Base-by-base conservation (phyloP, 176 grass and related monocot species). In the Urochloa ruziziensis region DNA sequence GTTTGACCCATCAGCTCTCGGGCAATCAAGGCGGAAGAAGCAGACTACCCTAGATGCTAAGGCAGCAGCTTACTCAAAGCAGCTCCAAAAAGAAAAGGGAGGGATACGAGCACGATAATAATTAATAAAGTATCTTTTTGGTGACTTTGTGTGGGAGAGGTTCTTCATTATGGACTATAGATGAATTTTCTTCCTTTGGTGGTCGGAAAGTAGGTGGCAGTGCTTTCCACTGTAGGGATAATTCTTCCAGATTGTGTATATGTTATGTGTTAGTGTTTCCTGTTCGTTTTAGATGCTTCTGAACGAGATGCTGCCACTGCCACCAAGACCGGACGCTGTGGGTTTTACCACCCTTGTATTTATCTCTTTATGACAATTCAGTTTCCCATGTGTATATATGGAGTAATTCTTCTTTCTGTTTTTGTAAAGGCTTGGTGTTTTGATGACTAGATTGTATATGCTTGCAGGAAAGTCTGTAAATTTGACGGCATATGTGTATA, bases 61-160 rank as follows among this genome's bases (percentile, higher is more conserved):
- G 77, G 88, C 78, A 1, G 78, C 44, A 14, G 72, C 88, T 86
- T 86, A 89, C 47, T 85, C 88, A 46, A 90, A 86, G 73, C 88
- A 90, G 43, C 35, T 90, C 29, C 75, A 84, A 47, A 84, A 84
- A 29, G 74, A 88, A 12, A 74, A 73, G 75, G 81, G 58, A 36
- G 75, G 59, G 48, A 67, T 73, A 79, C 23, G 16, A 58, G 67
- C 37, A 12, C 23, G 59, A 73, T 89, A 70, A 68, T 56, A 70
- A 70, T 66, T 39, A 6, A 11, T 35, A 18, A 70, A 70, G 2
- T 18, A 16, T 17, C 40, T 46, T 67, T 79, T 66, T 56, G n/a
- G 29, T 52, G 25, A 80, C 67, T 65, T 65, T 19, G 46, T 33
- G 27, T 10, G 6, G 14, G 21, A 25, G 33, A 23, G 17, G 12